Evolutionary conservation across 495 filamentous ascomycete genomes (phyloP), one percentile per base, ranked within the genome.

Genomic region (Bacidia rubella): DNA sequence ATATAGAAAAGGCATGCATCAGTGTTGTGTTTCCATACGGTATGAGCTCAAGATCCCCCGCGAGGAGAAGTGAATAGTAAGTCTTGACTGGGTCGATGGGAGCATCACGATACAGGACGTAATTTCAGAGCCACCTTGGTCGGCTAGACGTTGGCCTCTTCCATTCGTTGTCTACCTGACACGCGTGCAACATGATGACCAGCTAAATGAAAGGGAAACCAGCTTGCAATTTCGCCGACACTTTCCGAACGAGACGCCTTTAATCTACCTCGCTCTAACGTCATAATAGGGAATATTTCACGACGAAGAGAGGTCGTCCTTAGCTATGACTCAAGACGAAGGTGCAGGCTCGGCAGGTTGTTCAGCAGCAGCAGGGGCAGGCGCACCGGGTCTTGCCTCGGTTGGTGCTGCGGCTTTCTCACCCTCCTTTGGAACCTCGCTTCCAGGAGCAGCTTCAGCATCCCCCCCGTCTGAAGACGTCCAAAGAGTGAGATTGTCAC

Each of bases 401-500:
- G 72, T 68, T 19, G 53, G 21, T 17, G 66, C 58, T 54, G 70
- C 62, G 27, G 67, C 57, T 27, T 68, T 64, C 47, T 61, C 78
- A 38, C 77, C 69, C 64, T 76, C 70, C 58, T 85, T 82, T 53
- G 82, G 74, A 63, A 75, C 66, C 52, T 70, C 70, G 19, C 63
- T 60, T 29, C 56, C 50, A 22, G 63, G 46, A 49, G 77, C 71
- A 59, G 71, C 72, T 63, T 97, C 92, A 53, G 78, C 74, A 35
- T 97, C 92, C 57, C 77, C 80, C 62, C 81, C 86, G 63, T 97
- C 92, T 45, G 90, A 94, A 51, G 92, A 97, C 62, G 92, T 99
- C 92, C 92, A 99, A 66, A 99, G 84, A 59, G 92, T 99, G 56
- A 99, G 78, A 77, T 99, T 99, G 71, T 99, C 92, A 67, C 90